phyloP scores from a whole-genome alignment of 2,329 filamentous ascomycete genomes.

The Plectosphaerella cucumerina region DNA sequence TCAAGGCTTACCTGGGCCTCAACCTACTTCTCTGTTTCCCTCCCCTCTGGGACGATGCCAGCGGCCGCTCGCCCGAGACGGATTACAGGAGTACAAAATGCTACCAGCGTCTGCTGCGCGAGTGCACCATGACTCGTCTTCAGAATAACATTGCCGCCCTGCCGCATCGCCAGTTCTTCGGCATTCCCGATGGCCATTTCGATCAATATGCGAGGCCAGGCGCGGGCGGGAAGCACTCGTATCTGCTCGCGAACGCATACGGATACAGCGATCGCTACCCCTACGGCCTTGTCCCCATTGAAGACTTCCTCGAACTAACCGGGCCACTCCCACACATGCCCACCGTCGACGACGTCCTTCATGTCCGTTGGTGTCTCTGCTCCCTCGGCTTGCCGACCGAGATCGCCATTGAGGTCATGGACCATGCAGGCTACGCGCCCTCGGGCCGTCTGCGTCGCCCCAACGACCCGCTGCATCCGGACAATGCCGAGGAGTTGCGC shows the following conservation, averaged over 20 bases:
- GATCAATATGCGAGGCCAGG: not conserved
- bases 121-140: constrained; percentile 1
- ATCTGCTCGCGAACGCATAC: not conserved
- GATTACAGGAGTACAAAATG: constrained; percentile 13
- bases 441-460: constrained; percentile 6
- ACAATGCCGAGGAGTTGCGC: constrained; percentile 16
- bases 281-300: constrained; percentile 6
- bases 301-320: constrained; percentile 6
- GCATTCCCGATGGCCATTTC: constrained; percentile 11
- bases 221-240: not conserved
- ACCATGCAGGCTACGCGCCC: constrained; percentile 8
- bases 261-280: constrained; percentile 1
- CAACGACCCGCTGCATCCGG: constrained; percentile 14
- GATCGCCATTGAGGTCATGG: constrained; percentile 10
- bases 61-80: not conserved
- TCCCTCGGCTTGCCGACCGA: constrained; percentile 12
- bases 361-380: constrained; percentile 5
- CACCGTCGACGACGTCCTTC: constrained; percentile 1
- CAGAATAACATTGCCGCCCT: constrained; percentile 6
- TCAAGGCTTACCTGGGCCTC: constrained; percentile 15
- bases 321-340: not conserved
- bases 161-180: constrained; percentile 16
- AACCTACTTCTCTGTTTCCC: constrained; percentile 15
- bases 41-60: constrained; percentile 5
- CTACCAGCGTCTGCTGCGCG: constrained; percentile 12